Conservation (phyloP, 495 filamentous ascomycete species). For the Aspergillus saccharolyticus region DNA sequence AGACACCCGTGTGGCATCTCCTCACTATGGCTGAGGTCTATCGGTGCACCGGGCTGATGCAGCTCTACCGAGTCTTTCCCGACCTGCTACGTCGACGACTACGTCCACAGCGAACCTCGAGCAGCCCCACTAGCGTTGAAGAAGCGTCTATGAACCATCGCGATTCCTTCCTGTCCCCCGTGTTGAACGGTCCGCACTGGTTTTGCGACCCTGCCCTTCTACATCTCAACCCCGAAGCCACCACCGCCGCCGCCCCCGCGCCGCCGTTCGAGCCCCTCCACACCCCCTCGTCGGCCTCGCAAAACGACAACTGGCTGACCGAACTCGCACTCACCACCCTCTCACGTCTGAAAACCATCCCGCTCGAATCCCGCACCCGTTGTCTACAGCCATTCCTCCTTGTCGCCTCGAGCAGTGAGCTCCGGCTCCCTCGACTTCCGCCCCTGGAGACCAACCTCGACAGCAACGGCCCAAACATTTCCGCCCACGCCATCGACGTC, state of each 20-base stretch:
- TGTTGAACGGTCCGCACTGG: slow-evolving; percentile 13
- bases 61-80: slow-evolving; percentile 53
- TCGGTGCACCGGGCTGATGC: slow-evolving; percentile 49
- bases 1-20: slow-evolving; percentile 53
- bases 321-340: slow-evolving; percentile 50
- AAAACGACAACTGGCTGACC: slow-evolving; percentile 45
- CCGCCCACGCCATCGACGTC: slow-evolving; percentile 45
- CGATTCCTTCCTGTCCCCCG: slow-evolving; percentile 28
- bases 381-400: slow-evolving; percentile 53
- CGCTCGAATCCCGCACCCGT: slow-evolving; percentile 49
- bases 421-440: slow-evolving; percentile 33
- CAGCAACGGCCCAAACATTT: slow-evolving; percentile 28
- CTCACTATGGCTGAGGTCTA: slow-evolving; percentile 54
- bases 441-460: slow-evolving; percentile 11
- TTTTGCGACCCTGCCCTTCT: slow-evolving; percentile 14
- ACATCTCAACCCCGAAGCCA: not conserved
- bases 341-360: slow-evolving; percentile 45
- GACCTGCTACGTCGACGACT: slow-evolving; percentile 44
- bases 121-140: slow-evolving; percentile 13
- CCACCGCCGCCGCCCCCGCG: slow-evolving; percentile 6
- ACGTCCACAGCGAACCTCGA: slow-evolving; percentile 13
- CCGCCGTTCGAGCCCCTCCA: not conserved
- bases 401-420: slow-evolving; percentile 46
- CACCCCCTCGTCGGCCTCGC: slow-evolving; percentile 6
- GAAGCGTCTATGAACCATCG: slow-evolving; percentile 2